A percentile compares a stretch with the other conserved stretches of the same genome.
Evolutionary conservation across 2,329 filamentous ascomycete species (phyloP).

Genomic region (Arthroderma sp.): DNA sequence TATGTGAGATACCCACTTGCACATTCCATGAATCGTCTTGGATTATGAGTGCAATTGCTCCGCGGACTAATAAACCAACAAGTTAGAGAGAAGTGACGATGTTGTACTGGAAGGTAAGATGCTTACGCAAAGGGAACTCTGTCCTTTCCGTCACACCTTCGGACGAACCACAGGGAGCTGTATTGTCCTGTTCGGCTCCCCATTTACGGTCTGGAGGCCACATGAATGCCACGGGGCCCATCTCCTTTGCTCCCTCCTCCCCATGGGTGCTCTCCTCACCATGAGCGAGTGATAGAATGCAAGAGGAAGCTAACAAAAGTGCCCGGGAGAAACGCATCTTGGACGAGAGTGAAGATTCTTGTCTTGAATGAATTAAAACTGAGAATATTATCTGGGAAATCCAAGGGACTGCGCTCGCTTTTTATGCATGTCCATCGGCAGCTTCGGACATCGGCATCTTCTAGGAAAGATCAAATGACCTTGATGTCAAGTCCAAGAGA

Average conservation of each 20-base stretch:
- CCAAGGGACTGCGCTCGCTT: too few species aligned
- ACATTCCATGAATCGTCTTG: constrained; percentile 46
- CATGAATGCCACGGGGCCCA: constrained; percentile 48
- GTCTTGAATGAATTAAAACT: too few species aligned
- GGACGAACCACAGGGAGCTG: constrained; percentile 43
- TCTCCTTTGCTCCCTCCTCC: constrained; percentile 18
- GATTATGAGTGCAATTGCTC: constrained; percentile 42
- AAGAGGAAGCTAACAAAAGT: not conserved
- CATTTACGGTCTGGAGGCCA: constrained; percentile 48
- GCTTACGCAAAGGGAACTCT: constrained; percentile 42
- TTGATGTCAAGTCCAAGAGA: too few species aligned
- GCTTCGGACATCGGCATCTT: too few species aligned
- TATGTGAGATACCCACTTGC: constrained; percentile 41
- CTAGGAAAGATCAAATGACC: too few species aligned
- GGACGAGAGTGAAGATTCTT: not conserved
- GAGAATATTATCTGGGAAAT: too few species aligned
- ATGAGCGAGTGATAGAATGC: not conserved
- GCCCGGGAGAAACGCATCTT: not conserved
- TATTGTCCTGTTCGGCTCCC: constrained; percentile 43
- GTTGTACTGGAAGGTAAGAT: not conserved
- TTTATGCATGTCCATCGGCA: too few species aligned
- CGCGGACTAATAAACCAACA: constrained; percentile 31
- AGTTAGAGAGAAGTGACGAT: not conserved
- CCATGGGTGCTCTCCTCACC: constrained; percentile 1
- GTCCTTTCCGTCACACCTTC: constrained; percentile 38